Base-by-base conservation (phyloP, 352 stramenopile genomes). In the Phytophthora palmivora region DNA sequence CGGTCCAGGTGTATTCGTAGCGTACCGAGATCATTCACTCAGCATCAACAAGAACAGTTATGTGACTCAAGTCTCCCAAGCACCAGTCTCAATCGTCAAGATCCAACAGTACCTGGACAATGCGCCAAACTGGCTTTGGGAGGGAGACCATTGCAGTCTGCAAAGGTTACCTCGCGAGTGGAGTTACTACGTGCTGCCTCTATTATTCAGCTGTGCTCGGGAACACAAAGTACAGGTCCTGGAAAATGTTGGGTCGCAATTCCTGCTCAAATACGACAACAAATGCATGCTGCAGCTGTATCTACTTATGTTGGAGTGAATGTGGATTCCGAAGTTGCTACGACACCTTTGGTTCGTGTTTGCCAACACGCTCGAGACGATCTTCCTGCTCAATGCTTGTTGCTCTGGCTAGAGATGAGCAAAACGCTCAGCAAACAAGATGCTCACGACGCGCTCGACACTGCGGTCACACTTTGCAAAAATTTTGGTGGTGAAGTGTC, bases 201-300 rank as follows among this genome's bases (percentile, higher is more conserved):
- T 11, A 63, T 84, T 37, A 51, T 71, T 8, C 41, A 62, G 41
- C 55, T 81, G 7, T 83, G 73, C 42, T 33, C 70, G 7, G 19
- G 19, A 19, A 47, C 57, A 10, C 45, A 33, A 2, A 52, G 48
- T 33, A 50, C 24, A 28, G 72, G 56, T 14, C 82, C 78, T 22
- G 79, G 69, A n/a, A 54, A 52, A 16, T 89, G 82, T n/a, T 91
- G 82, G 82, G 32, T 68, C 1, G 44, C 57, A 4, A 47, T 82
- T 28, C 56, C 74, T 6, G 37, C 45, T 0, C 57, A 72, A 57
- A 22, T 75, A 32, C 62, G 68, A 8, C 74, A 79, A n/a, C 45
- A 68, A 44, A 58, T 71, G 34, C 55, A 68, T 14, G 21, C 21
- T 58, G 22, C 42, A 24, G 57, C 34, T 2, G 30, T 38, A 12